These are phyloP conservation scores for Phytophthora quininea DNA, from an alignment of 352 stramenopile species.

Conservation along the genomic window DNA sequence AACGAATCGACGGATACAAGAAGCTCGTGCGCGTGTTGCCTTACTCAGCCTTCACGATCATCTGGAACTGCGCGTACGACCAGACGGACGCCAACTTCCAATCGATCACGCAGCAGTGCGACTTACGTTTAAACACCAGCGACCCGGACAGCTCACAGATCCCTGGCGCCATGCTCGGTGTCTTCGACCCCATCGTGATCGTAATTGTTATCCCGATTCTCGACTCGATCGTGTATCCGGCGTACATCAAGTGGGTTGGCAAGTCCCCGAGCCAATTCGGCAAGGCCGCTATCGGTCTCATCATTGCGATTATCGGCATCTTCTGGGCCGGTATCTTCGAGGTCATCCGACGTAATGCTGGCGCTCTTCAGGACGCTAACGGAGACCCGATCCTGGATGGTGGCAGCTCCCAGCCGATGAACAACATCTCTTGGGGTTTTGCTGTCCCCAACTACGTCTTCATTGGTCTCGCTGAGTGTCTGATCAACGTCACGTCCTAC, in stretches of 20 bases:
- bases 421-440: constrained; percentile 48
- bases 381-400: constrained; percentile 40
- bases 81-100: constrained; percentile 70
- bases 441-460: constrained; percentile 56
- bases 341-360: constrained; percentile 48
- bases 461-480: constrained; percentile 51
- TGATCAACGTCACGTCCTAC: constrained; percentile 63
- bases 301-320: constrained; percentile 39
- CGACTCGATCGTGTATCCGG: constrained; percentile 43
- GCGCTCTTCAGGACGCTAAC: constrained; percentile 27
- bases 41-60: constrained; percentile 58
- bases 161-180: constrained; percentile 47
- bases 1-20: constrained; percentile 53
- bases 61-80: constrained; percentile 61
- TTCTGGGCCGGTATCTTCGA: constrained; percentile 53
- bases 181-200: constrained; percentile 49
- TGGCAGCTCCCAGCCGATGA: constrained; percentile 49
- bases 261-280: constrained; percentile 44
- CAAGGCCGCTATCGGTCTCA: constrained; percentile 35
- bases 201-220: constrained; percentile 45
- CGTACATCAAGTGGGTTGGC: constrained; percentile 35
- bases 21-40: constrained; percentile 48
- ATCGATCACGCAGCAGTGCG: constrained; percentile 63
- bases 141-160: constrained; percentile 41
- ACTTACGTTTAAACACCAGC: constrained; percentile 43